phyloP scores from a whole-genome alignment of 129 eudicot genomes.

The Artemisia annua region DNA sequence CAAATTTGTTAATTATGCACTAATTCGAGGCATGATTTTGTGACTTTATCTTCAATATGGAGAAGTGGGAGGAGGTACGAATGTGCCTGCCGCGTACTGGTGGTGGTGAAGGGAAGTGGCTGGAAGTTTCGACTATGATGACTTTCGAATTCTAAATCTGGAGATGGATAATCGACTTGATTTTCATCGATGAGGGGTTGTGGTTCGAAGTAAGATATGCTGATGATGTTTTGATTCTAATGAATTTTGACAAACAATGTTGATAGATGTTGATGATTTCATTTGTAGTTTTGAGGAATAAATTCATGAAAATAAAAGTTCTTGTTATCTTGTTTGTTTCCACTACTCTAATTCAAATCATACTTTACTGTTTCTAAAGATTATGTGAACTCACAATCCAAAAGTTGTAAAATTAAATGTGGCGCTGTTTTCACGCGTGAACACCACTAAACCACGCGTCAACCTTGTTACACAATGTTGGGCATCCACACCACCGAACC shows the following conservation, averaged over 20 bases:
- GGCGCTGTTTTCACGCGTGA: too few species aligned
- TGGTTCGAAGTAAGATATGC: not conserved
- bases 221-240: conserved; percentile 27
- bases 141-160: conserved; percentile 33
- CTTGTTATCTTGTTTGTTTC: too few species aligned
- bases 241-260: conserved; percentile 30
- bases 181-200: conserved; percentile 39
- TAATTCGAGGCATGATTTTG: conserved; percentile 15
- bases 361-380: too few species aligned
- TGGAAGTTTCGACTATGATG: conserved; percentile 6
- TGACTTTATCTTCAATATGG: conserved; percentile 11
- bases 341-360: too few species aligned
- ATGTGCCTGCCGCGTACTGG: conserved; percentile 2
- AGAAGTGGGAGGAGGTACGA: conserved; percentile 15
- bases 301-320: conserved; percentile 6
- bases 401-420: too few species aligned
- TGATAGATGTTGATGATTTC: conserved; percentile 35
- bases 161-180: conserved; percentile 38
- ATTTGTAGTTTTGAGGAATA: conserved; percentile 29
- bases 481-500: too few species aligned
- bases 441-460: too few species aligned
- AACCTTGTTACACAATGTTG: too few species aligned
- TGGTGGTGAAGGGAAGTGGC: not conserved
- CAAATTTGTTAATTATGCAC: not conserved
- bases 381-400: too few species aligned